These are phyloP conservation scores for Collybia sordida DNA, from an alignment of 768 basidiomycete genomes.

Conservation along the genomic window DNA sequence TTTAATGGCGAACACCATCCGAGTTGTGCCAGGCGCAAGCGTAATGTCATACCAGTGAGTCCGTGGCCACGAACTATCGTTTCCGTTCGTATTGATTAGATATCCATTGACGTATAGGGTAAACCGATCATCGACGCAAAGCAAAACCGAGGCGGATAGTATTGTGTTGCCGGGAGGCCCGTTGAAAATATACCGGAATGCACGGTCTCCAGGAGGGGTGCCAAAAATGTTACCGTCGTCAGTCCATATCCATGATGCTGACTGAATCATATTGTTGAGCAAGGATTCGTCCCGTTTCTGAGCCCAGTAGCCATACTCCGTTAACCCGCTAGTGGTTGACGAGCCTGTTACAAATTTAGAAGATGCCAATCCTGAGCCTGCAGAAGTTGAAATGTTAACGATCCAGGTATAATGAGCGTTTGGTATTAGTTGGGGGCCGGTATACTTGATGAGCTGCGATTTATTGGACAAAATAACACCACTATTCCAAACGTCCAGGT, in stretches of 20 bases:
- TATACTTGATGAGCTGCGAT: slow-evolving; percentile 18
- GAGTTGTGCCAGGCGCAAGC: no score
- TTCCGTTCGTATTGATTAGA: slow-evolving; percentile 11
- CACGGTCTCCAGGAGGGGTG: slow-evolving; percentile 8
- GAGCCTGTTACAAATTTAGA: slow-evolving; percentile 20
- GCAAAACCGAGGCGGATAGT: slow-evolving; percentile 16
- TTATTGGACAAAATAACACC: slow-evolving; percentile 13
- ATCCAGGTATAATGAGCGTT: slow-evolving; percentile 24
- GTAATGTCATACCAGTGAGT: no score
- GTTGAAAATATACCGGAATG: slow-evolving; percentile 25
- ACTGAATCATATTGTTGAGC: no score
- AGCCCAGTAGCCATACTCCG: no score
- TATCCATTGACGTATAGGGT: slow-evolving; percentile 26
- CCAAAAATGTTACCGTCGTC: no score
- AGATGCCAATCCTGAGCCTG: slow-evolving; percentile 13
- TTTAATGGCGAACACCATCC: no score
- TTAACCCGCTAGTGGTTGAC: no score
- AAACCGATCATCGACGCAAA: slow-evolving; percentile 28
- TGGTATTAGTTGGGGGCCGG: slow-evolving; percentile 18
- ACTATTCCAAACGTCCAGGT: slow-evolving; percentile 22
- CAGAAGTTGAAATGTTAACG: slow-evolving; percentile 18
- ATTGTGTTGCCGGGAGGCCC: slow-evolving; percentile 19
- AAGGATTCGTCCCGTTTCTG: no score
- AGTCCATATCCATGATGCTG: no score
- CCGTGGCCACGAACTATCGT: no score